Percentiles rank a stretch among this genome's conserved stretches.
Evolutionary conservation across 177 flowering plant genomes (phyloP).

Genomic region (Vitis hybrid): DNA sequence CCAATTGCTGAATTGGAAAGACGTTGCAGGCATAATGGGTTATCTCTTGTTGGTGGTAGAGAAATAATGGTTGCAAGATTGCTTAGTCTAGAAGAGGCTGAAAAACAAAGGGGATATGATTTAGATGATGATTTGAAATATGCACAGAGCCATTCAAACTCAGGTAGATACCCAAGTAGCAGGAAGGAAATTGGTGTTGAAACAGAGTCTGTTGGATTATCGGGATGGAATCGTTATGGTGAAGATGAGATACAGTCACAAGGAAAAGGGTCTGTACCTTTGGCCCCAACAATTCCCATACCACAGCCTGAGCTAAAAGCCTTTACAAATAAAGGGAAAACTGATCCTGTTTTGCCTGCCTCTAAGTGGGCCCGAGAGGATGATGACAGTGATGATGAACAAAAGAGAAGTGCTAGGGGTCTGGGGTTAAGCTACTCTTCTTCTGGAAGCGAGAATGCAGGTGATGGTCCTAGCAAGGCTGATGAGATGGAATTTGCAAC

Average conservation of each 20-base stretch:
- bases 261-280: conserved; percentile 29
- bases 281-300: conserved; percentile 44
- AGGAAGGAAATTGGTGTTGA: conserved; percentile 38
- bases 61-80: conserved; percentile 95
- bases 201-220: conserved; percentile 35
- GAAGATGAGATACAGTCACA: conserved; percentile 47
- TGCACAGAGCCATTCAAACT: conserved; percentile 46
- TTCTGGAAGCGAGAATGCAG: conserved; percentile 90
- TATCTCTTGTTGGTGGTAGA: conserved; percentile 94
- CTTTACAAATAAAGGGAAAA: conserved; percentile 57
- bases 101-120: conserved; percentile 69
- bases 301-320: conserved; percentile 64
- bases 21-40: conserved; percentile 95
- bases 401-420: conserved; percentile 47
- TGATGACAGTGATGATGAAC: conserved; percentile 84
- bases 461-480: conserved; percentile 46
- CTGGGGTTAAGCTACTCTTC: conserved; percentile 88
- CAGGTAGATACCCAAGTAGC: conserved; percentile 43
- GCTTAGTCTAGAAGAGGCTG: conserved; percentile 93
- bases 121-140: conserved; percentile 68
- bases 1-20: conserved; percentile 91
- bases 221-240: conserved; percentile 55
- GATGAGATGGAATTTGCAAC: conserved; percentile 46
- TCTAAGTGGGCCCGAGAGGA: conserved; percentile 99
- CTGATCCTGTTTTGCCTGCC: conserved; percentile 64